Conservation (phyloP, 176 grass and related monocot genomes). For the Leersia perrieri region DNA sequence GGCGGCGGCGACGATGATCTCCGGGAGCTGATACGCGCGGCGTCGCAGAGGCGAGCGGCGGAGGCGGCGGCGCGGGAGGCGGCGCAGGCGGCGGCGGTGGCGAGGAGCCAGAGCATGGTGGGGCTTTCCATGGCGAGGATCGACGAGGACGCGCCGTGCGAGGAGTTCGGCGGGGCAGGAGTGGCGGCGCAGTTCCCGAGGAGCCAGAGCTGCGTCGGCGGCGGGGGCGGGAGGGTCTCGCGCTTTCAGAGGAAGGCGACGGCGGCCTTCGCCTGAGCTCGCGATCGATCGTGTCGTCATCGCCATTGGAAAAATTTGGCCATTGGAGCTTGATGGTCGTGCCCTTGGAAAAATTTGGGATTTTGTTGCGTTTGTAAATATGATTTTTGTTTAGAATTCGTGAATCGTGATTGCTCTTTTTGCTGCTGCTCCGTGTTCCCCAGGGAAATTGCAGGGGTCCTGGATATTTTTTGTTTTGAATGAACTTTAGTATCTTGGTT, state of each 20-base stretch:
- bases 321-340: too few species aligned
- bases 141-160: slow-evolving; percentile 51
- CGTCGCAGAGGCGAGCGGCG: slow-evolving; percentile 27
- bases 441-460: background rate
- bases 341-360: background rate
- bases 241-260: slow-evolving; percentile 1
- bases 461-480: background rate
- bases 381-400: background rate
- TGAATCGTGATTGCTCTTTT: background rate
- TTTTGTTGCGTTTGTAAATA: background rate
- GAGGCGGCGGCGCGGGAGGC: background rate
- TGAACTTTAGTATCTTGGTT: too few species aligned
- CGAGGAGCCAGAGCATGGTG: slow-evolving; percentile 47
- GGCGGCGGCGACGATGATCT: slow-evolving; percentile 32
- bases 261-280: slow-evolving; percentile 17
- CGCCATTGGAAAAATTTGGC: too few species aligned
- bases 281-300: background rate
- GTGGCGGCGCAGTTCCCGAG: background rate
- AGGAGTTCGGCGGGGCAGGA: slow-evolving; percentile 34
- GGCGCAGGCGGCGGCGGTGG: slow-evolving; percentile 21
- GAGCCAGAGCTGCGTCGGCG: slow-evolving; percentile 45
- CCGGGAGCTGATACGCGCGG: slow-evolving; percentile 46
- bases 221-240: background rate
- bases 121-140: slow-evolving; percentile 44
- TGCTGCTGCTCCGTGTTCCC: background rate